Evolutionary conservation across 2,329 filamentous ascomycete genomes (phyloP).

Genomic region (Hymenoscyphus occultus): DNA sequence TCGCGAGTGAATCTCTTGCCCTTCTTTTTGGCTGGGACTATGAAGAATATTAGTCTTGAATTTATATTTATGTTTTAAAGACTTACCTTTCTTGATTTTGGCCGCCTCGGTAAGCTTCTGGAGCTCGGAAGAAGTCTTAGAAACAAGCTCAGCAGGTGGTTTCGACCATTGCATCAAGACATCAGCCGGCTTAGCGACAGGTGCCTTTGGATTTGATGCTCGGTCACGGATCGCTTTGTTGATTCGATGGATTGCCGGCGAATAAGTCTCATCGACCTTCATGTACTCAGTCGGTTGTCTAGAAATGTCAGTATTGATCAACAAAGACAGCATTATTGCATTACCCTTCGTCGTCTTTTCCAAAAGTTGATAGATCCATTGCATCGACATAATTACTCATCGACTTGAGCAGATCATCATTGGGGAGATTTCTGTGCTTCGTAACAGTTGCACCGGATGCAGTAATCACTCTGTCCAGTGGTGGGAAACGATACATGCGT

Average conservation of each 20-base stretch:
- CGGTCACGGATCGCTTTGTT: constrained; percentile 81
- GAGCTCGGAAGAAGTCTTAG: constrained; percentile 54
- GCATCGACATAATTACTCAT: constrained; percentile 92
- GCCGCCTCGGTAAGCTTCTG: constrained; percentile 64
- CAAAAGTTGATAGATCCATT: constrained; percentile 79
- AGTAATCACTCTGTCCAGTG: constrained; percentile 82
- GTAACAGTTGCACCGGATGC: constrained; percentile 77
- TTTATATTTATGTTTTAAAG: background rate
- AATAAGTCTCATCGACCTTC: constrained; percentile 76
- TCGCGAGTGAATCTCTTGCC: constrained; percentile 64
- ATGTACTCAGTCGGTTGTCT: constrained; percentile 65
- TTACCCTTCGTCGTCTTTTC: constrained; percentile 71
- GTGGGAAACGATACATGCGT: constrained; percentile 85
- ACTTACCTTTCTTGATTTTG: constrained; percentile 76
- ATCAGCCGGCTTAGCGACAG: constrained; percentile 59
- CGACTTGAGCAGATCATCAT: constrained; percentile 66
- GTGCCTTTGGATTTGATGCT: constrained; percentile 68
- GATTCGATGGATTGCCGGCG: constrained; percentile 82
- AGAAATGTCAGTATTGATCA: constrained; percentile 11
- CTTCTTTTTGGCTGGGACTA: constrained; percentile 76
- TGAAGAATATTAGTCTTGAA: constrained; percentile 11
- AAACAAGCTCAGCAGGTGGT: constrained; percentile 65
- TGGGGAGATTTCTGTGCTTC: constrained; percentile 81
- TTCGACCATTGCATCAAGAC: constrained; percentile 70
- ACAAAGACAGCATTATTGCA: constrained; percentile 30